Conservation (phyloP, 2,329 filamentous ascomycete genomes). For the Paraphaeosphaeria sporulosa region DNA sequence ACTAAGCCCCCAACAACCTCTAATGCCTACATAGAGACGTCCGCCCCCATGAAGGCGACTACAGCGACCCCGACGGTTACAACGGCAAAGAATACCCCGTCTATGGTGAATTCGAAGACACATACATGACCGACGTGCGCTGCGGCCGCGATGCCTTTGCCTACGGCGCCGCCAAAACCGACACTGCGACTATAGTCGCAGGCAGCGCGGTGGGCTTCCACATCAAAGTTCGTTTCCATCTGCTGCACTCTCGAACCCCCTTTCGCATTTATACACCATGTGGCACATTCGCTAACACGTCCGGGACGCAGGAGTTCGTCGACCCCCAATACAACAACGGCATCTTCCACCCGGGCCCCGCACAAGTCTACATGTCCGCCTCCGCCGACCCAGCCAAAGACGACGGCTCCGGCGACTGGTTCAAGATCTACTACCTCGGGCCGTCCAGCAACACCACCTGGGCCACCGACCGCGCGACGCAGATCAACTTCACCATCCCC, state of each 20-base stretch:
- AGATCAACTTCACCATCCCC: constrained; percentile 17
- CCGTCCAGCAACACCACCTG: constrained; percentile 10
- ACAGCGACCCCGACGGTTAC: constrained; percentile 9
- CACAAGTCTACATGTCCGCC: constrained; percentile 17
- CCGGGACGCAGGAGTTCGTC: not conserved
- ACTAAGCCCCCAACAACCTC: not conserved
- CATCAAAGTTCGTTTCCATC: constrained; percentile 11
- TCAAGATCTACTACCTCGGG: constrained; percentile 18
- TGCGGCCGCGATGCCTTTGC: constrained; percentile 13
- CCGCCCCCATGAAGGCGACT: constrained; percentile 2
- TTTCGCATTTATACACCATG: too few species aligned
- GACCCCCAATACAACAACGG: constrained; percentile 11
- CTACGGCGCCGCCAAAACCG: constrained; percentile 1
- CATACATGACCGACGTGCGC: constrained; percentile 16
- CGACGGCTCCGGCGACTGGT: constrained; percentile 19
- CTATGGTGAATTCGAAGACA: constrained; percentile 14
- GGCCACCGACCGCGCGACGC: constrained; percentile 9
- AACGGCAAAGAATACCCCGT: constrained; percentile 17
- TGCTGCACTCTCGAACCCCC: too few species aligned
- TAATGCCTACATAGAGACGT: constrained; percentile 4
- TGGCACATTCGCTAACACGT: not conserved
- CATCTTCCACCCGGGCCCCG: constrained; percentile 17
- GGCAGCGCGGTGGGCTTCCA: constrained; percentile 13
- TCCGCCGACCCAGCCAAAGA: constrained; percentile 11
- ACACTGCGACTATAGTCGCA: constrained; percentile 10